Base-by-base conservation (phyloP, 148 eudicot species). In the Rhododendron ovatum region DNA sequence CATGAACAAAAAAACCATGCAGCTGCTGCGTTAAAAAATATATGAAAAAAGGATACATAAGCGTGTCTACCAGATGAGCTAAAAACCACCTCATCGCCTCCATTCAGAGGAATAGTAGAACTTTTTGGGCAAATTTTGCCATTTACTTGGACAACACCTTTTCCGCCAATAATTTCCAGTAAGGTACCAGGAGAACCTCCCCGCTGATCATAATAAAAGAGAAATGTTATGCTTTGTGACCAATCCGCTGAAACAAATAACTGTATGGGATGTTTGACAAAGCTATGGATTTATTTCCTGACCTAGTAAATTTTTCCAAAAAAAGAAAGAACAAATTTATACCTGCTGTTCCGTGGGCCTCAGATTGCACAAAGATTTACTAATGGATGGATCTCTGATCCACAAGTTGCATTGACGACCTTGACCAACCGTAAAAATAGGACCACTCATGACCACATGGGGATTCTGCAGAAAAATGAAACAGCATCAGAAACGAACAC, bases 11-110 rank as follows among this genome's bases (percentile, higher is more conserved):
- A 88, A 53, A 35, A 33, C 39, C 33, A 18, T 61, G 26, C n/a
- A 47, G 57, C 81, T 65, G 83, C 26, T 75, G 69, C 6, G 59
- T 28, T 41, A 33, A 75, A 57, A 30, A 50, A 84, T 3, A 22
- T 20, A 26, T 8, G 57, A 63, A 65, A 82, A 37, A 90, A 94
- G 99, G 98, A 97, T 97, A 97, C 99, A 83, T 94, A 97, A 90
- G 96, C 94, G 93, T 95, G 92, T 90, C 89, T 89, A n/a, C 92
- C 94, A 24, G 93, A 85, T 80, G 91, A 84, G 84, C 90, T 92
- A 86, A 96, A 96, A 73, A 93, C 87, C 91, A 96, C 90, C 86
- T 94, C 99, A 87, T 96, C 99, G 53, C 99, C 99, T 50, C 89
- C 96, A 82, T 87, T 90, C 61, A 97, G 89, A 55, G 84, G 91